phyloP scores from a whole-genome alignment of 1,139 yeast species.

The Candida glucosophila region DNA sequence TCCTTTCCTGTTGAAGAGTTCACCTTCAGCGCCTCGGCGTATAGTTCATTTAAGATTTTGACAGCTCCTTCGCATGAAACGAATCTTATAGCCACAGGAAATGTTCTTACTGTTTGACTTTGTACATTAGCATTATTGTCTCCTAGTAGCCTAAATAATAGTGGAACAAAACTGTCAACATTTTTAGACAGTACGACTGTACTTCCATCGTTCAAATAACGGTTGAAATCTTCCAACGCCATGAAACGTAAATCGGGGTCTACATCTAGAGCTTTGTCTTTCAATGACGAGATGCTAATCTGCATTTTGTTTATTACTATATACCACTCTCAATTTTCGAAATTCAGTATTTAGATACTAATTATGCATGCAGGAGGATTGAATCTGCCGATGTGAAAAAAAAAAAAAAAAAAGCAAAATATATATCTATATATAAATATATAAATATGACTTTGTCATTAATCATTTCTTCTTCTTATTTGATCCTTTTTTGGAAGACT shows the following conservation, averaged over 20 bases:
- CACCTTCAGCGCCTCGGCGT: slow-evolving; percentile 16
- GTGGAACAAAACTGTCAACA: slow-evolving; percentile 36
- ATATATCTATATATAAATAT: neutral
- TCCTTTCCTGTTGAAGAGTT: slow-evolving; percentile 14
- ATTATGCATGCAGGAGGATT: neutral
- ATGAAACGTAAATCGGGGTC: slow-evolving; percentile 83
- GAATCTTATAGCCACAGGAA: slow-evolving; percentile 31
- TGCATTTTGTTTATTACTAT: slow-evolving; percentile 11
- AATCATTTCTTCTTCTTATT: neutral
- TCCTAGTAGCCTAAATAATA: slow-evolving; percentile 43
- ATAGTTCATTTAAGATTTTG: slow-evolving; percentile 18
- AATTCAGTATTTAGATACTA: slow-evolving; percentile 1
- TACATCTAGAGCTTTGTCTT: slow-evolving; percentile 50
- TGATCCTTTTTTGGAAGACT: slow-evolving; percentile 4
- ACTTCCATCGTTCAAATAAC: slow-evolving; percentile 24
- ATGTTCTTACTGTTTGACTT: slow-evolving; percentile 62
- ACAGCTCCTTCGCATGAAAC: slow-evolving; percentile 17
- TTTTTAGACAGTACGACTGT: slow-evolving; percentile 13
- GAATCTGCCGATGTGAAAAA: too few species aligned
- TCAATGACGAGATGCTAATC: slow-evolving; percentile 17
- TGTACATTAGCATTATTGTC: slow-evolving; percentile 75
- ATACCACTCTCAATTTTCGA: too few species aligned
- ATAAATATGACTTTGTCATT: neutral
- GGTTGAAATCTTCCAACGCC: slow-evolving; percentile 74
- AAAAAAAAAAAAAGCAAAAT: neutral